phyloP scores from a whole-genome alignment of 495 filamentous ascomycete genomes.

The Talaromyces borbonicus region DNA sequence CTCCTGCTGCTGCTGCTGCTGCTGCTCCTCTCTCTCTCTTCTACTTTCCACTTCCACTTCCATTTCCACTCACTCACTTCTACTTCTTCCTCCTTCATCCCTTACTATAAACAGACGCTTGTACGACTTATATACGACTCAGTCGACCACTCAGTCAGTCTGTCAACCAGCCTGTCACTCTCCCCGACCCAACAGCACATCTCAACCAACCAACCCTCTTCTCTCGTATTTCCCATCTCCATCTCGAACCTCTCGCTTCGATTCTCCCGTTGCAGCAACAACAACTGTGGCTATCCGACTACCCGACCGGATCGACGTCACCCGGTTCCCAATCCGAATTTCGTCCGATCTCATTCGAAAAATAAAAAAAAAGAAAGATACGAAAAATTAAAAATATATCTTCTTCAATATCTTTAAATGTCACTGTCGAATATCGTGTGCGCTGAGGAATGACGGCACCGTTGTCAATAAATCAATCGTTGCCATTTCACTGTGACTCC shows the following conservation, averaged over 20 bases:
- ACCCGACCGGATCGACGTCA: conserved; percentile 5
- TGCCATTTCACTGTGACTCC: background rate
- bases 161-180: no score
- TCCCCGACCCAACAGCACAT: no score
- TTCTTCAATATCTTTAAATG: conserved; percentile 1
- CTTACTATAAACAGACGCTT: no score
- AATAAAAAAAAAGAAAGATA: no score
- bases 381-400: no score
- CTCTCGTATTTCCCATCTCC: background rate
- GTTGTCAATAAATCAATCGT: background rate
- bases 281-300: conserved; percentile 1
- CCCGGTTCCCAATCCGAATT: conserved; percentile 1
- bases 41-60: no score
- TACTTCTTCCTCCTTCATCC: no score
- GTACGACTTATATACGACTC: no score
- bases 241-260: background rate
- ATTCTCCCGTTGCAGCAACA: background rate
- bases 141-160: no score
- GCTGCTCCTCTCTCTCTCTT: no score
- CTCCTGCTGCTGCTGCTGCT: no score
- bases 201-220: conserved; percentile 9
- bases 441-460: conserved; percentile 5
- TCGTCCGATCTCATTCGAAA: conserved; percentile 1
- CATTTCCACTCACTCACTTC: no score
- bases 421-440: background rate